Conservation (phyloP, 352 stramenopile species). For the Phytopythium ostracodes region DNA sequence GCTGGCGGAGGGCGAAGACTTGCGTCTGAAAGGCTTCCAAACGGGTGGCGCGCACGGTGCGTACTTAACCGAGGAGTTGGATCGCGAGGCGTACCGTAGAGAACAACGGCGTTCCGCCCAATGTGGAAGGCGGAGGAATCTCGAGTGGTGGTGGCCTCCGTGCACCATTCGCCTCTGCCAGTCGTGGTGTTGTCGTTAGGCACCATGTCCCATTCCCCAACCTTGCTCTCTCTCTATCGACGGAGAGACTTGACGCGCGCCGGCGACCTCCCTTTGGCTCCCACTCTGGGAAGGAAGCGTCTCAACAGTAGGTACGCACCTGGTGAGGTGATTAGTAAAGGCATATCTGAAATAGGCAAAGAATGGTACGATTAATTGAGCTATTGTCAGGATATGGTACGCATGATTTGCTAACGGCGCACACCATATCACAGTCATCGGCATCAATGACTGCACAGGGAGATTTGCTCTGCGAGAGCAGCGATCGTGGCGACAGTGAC, state of each 20-base stretch:
- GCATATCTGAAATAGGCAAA: neutral
- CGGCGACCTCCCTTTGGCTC: neutral
- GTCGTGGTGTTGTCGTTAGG: neutral
- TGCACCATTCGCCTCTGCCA: neutral
- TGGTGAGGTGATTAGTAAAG: neutral
- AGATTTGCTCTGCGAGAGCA: too few relatives aligned
- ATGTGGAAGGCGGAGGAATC: neutral
- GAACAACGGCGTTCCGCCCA: neutral
- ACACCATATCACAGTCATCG: too few relatives aligned
- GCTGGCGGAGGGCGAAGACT: neutral
- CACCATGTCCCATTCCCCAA: neutral
- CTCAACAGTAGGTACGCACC: slow-evolving; percentile 1
- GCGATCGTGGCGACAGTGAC: too few relatives aligned
- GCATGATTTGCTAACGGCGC: neutral
- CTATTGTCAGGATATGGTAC: neutral
- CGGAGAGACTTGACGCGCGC: neutral
- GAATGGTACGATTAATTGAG: neutral
- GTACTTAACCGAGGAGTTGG: slow-evolving; percentile 3
- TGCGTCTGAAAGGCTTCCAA: neutral
- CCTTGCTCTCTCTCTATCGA: slow-evolving; percentile 2
- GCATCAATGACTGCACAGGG: too few relatives aligned
- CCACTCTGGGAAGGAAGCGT: neutral
- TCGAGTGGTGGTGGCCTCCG: neutral
- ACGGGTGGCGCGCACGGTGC: slow-evolving; percentile 1
- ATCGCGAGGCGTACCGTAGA: neutral